A percentile compares a stretch with the other conserved stretches of the same genome.
Evolutionary conservation across 345 rosid genomes (phyloP).

Genomic region (Geranium brycei): DNA sequence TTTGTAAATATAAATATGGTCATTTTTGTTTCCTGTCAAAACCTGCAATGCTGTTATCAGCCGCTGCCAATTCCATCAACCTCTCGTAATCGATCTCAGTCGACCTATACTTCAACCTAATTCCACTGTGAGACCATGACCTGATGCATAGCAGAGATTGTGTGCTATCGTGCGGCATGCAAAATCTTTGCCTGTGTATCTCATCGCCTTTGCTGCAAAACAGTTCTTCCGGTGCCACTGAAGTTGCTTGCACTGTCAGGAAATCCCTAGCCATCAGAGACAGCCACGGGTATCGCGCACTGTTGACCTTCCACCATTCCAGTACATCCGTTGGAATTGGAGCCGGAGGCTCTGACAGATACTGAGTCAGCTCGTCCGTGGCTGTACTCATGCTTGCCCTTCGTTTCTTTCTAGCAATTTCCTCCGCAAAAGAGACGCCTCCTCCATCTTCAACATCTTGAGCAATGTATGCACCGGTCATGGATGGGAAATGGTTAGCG

Average conservation of each 20-base stretch:
- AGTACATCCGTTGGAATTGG: constrained; percentile 74
- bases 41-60: constrained; percentile 23
- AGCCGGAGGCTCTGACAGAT: constrained; percentile 77
- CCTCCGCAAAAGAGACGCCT: constrained; percentile 78
- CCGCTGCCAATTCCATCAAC: constrained; percentile 65
- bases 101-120: constrained; percentile 59
- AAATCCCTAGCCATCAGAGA: constrained; percentile 84
- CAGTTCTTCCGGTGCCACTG: constrained; percentile 63
- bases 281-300: constrained; percentile 72
- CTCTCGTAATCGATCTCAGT: constrained; percentile 70
- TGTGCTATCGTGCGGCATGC: constrained; percentile 62
- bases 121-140: constrained; percentile 73
- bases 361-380: constrained; percentile 80
- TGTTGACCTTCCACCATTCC: constrained; percentile 92
- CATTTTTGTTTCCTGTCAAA: constrained; percentile 49
- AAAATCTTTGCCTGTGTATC: constrained; percentile 48
- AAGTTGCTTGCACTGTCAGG: constrained; percentile 70
- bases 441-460: constrained; percentile 75
- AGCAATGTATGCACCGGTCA: constrained; percentile 41
- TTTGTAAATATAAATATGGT: background rate
- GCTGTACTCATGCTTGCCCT: constrained; percentile 56
- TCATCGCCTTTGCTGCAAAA: constrained; percentile 69
- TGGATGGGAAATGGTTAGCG: constrained; percentile 44
- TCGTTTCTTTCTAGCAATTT: constrained; percentile 80
- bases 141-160: constrained; percentile 64